Base-by-base conservation (phyloP, 495 filamentous ascomycete species). In the Schizothecium vesticola region DNA sequence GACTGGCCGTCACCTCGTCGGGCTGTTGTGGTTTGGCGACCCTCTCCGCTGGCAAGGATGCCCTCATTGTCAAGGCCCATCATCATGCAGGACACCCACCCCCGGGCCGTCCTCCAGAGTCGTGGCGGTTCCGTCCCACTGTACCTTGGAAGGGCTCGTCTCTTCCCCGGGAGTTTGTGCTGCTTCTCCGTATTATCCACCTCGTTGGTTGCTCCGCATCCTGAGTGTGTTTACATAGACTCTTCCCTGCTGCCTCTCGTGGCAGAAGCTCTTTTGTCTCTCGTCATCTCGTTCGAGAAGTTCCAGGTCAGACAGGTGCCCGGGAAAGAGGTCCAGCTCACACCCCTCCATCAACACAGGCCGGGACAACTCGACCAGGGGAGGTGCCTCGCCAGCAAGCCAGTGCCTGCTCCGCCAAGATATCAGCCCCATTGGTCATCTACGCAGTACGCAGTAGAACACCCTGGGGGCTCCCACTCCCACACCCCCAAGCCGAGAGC, bases 351-450 rank as follows among this genome's bases (percentile, higher is more conserved):
- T 51, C 43, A 51, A 51, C 43, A 43, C 36, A 51, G 19, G 16
- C 43, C 43, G 16, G 16, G 3, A 51, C 6, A 51, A n/a, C 43
- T 51, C 16, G 43, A n/a, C 33, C 43, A n/a, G 43, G 43, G 43
- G 43, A 51, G 43, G 16, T 51, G 43, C 19, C 43, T n/a, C 43
- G 43, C 43, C 43, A n/a, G 43, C 19, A 19, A 33, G 31, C 51
- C 23, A 57, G 63, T 59, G 28, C 36, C 67, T 69, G 67, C 57
- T 61, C 43, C 69, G 75, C 72, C 70, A 70, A 73, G 74, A 60
- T 63, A 73, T 63, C 59, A 56, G 64, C 66, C 64, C 67, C 68
- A 67, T 72, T 73, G 74, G 71, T 69, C 66, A 70, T 68, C 68
- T 70, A 51, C 64, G 16, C 55, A 56, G 58, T 31, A 6, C 33